Base-by-base conservation (phyloP, 1,284 basidiomycete species). In the Pseudomicrostroma phylloplanum region DNA sequence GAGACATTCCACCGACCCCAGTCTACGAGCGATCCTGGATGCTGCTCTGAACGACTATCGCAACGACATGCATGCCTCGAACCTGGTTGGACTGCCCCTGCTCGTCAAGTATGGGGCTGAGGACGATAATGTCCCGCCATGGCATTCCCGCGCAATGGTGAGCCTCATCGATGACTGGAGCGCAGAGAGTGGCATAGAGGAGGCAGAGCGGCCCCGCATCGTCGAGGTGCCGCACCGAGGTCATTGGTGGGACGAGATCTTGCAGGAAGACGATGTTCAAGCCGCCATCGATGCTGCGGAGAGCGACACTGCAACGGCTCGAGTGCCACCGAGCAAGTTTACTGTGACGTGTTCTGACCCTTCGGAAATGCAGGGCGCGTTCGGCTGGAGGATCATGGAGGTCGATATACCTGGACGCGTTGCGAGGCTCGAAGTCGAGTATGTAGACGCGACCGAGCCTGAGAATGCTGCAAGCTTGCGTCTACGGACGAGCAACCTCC, bases 1-100 rank as follows among this genome's bases (percentile, higher is more conserved):
- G 0, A 82, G 83, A 1, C 90, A 90, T 74, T 90, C 85, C 76
- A 82, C 87, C 19, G 91, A 94, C 74, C 90, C 91, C 0, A 77
- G 82, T 0, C 80, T 91, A 40, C 84, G 86, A 41, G 85, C 86
- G 1, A 83, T 93, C 39, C 83, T 94, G 2, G 84, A 87, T 60
- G 83, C 86, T 0, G 85, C 89, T 0, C 81, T 92, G 40, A 86
- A 87, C 0, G 85, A 88, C 9, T 91, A 91, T 73, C 89, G 92
- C 78, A 91, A 94, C 74, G 90, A 93, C 71, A 78, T 93, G 8
- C 88, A 90, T 80, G 73, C 90, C 9, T 85, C 87, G 6, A 94
- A 93, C 69, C 74, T 89, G 25, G 86, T 85, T 1, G 86, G 74
- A 6, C 65, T 83, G 0, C 87, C 88, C 0, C 81, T 91, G 1